A percentile compares a stretch with the other conserved stretches of the same genome.
Evolutionary conservation across 1,284 basidiomycete species (phyloP).

Genomic region (Sanguinoderma infundibulare): DNA sequence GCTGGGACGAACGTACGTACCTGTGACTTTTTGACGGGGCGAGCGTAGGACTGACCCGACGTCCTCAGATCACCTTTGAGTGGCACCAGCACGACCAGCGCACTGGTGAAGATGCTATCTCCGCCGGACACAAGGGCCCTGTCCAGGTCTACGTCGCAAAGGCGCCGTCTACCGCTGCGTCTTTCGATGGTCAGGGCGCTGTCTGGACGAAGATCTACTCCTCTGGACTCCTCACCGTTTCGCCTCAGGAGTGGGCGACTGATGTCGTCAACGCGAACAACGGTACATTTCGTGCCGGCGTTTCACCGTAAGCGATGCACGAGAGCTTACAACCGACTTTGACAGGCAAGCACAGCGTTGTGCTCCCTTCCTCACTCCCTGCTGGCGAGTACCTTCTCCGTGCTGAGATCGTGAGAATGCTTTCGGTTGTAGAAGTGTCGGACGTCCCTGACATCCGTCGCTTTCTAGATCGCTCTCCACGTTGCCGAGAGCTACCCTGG

Average conservation of each 20-base stretch:
- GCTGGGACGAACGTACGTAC: slow-evolving; percentile 44
- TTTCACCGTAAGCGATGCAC: neutral
- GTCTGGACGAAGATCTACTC: slow-evolving; percentile 60
- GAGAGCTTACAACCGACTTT: neutral
- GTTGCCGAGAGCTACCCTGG: slow-evolving; percentile 46
- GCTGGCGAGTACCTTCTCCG: slow-evolving; percentile 56
- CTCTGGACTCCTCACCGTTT: slow-evolving; percentile 47
- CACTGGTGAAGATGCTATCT: slow-evolving; percentile 58
- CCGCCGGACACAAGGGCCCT: slow-evolving; percentile 54
- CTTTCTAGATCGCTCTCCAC: slow-evolving; percentile 48
- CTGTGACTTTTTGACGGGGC: neutral
- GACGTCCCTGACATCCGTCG: neutral
- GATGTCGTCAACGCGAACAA: slow-evolving; percentile 50
- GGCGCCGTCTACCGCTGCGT: slow-evolving; percentile 47
- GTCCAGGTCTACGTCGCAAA: slow-evolving; percentile 57
- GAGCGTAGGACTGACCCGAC: neutral
- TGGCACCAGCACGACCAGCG: slow-evolving; percentile 54
- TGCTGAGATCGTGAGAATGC: slow-evolving; percentile 46
- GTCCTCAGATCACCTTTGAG: slow-evolving; percentile 40
- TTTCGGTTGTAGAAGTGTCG: neutral
- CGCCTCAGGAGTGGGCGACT: slow-evolving; percentile 46
- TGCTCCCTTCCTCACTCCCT: slow-evolving; percentile 48
- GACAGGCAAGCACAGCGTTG: slow-evolving; percentile 49
- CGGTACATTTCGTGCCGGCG: slow-evolving; percentile 30
- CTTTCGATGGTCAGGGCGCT: slow-evolving; percentile 51